phyloP scores from a whole-genome alignment of 805 yeast species.

The Lipomyces anomalus region DNA sequence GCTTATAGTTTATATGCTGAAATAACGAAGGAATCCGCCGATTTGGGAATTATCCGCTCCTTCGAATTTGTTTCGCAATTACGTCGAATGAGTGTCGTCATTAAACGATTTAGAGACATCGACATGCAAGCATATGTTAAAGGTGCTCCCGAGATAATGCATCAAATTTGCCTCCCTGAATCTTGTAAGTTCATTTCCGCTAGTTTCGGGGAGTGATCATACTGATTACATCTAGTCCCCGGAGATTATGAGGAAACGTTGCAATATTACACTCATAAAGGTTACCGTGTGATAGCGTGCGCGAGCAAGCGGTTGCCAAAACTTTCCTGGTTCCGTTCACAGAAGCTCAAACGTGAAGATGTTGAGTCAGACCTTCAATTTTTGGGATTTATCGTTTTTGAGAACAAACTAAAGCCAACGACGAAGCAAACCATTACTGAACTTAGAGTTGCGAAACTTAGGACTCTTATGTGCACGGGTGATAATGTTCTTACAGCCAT shows the following conservation, averaged over 20 bases:
- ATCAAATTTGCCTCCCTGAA: slow-evolving; percentile 63
- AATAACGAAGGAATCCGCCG: slow-evolving; percentile 16
- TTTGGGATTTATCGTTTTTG: slow-evolving; percentile 86
- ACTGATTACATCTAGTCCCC: slow-evolving; percentile 59
- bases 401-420: slow-evolving; percentile 74
- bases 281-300: slow-evolving; percentile 92
- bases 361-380: slow-evolving; percentile 68
- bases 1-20: not conserved
- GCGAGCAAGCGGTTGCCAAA: slow-evolving; percentile 55
- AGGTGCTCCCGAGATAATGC: slow-evolving; percentile 96
- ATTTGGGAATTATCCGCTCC: slow-evolving; percentile 45
- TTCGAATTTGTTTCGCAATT: slow-evolving; percentile 81
- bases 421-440: slow-evolving; percentile 57
- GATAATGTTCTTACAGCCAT: slow-evolving; percentile 92
- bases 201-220: too few relatives aligned
- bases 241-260: slow-evolving; percentile 63
- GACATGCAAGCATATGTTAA: slow-evolving; percentile 60
- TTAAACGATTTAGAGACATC: slow-evolving; percentile 41
- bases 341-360: slow-evolving; percentile 51
- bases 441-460: slow-evolving; percentile 60
- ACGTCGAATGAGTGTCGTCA: slow-evolving; percentile 86
- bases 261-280: slow-evolving; percentile 84
- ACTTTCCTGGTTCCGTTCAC: slow-evolving; percentile 46
- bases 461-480: slow-evolving; percentile 96
- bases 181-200: slow-evolving; percentile 30